phyloP scores from a whole-genome alignment of 768 basidiomycete species.

The Mycena leptocephala region DNA sequence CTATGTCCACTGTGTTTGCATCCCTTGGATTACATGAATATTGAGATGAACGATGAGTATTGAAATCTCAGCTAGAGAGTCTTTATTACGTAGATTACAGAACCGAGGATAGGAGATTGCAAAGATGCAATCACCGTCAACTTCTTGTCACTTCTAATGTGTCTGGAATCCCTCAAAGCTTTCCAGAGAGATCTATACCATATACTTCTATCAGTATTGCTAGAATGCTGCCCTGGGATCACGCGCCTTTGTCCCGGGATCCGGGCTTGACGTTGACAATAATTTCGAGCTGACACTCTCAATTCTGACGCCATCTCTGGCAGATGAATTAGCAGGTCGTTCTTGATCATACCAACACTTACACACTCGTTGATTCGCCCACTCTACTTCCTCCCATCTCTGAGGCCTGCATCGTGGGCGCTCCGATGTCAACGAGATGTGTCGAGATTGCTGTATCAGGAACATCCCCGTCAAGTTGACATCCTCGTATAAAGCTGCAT shows the following conservation, averaged over 20 bases:
- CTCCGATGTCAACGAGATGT: background rate
- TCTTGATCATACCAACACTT: background rate
- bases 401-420: background rate
- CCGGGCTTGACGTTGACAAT: slow-evolving; percentile 8
- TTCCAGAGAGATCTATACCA: background rate
- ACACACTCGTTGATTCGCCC: background rate
- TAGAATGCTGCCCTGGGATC: background rate
- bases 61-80: no score
- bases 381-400: background rate
- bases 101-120: no score
- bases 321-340: background rate
- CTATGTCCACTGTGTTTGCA: no score
- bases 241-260: no score
- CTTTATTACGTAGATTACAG: no score
- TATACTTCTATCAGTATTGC: background rate
- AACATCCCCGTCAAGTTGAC: slow-evolving; percentile 1
- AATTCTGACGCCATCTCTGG: slow-evolving; percentile 10
- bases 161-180: no score
- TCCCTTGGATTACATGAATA: no score
- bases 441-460: background rate
- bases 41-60: no score
- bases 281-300: slow-evolving; percentile 2
- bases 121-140: no score
- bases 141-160: no score
- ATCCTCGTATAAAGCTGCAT: slow-evolving; percentile 12